Evolutionary conservation across 2,329 filamentous ascomycete species (phyloP).

Genomic region (Talaromyces rugulosus): DNA sequence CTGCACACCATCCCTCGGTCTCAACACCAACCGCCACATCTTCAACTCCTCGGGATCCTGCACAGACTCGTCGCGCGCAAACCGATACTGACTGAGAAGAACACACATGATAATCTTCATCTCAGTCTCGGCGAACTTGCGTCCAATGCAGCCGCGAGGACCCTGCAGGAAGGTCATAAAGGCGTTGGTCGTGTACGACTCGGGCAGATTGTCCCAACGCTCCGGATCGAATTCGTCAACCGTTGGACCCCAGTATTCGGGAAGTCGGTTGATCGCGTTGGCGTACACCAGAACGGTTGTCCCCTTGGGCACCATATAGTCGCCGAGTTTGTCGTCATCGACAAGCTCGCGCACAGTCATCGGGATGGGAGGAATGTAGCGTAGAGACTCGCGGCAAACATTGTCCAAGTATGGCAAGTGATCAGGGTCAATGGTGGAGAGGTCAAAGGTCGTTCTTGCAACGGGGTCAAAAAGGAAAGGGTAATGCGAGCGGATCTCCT

Average conservation of each 20-base stretch:
- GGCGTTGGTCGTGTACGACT: slow-evolving; percentile 33
- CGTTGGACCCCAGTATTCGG: slow-evolving; percentile 38
- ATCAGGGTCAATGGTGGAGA: slow-evolving; percentile 34
- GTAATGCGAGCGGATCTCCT: slow-evolving; percentile 35
- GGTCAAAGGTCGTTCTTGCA: slow-evolving; percentile 25
- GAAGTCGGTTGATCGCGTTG: slow-evolving; percentile 40
- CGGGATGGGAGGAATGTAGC: slow-evolving; percentile 45
- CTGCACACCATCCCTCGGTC: slow-evolving; percentile 42
- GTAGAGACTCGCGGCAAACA: slow-evolving; percentile 45
- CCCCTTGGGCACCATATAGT: slow-evolving; percentile 39
- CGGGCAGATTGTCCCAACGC: slow-evolving; percentile 38
- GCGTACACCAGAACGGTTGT: slow-evolving; percentile 43
- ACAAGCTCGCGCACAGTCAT: slow-evolving; percentile 44
- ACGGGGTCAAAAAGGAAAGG: slow-evolving; percentile 37
- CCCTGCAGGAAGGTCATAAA: slow-evolving; percentile 32
- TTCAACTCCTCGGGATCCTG: slow-evolving; percentile 44
- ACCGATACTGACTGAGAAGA: slow-evolving; percentile 30
- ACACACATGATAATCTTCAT: slow-evolving; percentile 33
- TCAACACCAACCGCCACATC: slow-evolving; percentile 47
- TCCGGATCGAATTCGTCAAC: slow-evolving; percentile 42
- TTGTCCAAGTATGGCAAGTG: slow-evolving; percentile 44
- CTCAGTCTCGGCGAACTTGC: slow-evolving; percentile 33
- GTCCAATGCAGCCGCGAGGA: slow-evolving; percentile 29
- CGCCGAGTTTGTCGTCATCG: slow-evolving; percentile 35
- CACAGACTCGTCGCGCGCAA: slow-evolving; percentile 32